Conservation (phyloP, 1,284 basidiomycete genomes). For the Somion occarium region DNA sequence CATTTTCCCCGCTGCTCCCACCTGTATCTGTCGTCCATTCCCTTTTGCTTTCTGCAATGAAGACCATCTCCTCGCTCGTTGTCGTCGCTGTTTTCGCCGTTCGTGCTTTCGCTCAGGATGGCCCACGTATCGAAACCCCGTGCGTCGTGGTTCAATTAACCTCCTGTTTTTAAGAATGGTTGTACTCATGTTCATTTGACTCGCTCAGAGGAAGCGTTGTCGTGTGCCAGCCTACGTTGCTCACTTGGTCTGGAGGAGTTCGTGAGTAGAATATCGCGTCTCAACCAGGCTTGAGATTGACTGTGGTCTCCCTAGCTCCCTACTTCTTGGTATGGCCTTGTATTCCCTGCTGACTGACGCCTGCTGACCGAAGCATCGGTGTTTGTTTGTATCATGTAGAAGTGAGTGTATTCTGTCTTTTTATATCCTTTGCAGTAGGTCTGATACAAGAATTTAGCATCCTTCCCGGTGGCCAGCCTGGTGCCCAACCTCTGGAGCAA, state of each 20-base stretch:
- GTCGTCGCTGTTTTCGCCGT: slow-evolving; percentile 19
- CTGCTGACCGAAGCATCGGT: no score
- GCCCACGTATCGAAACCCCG: slow-evolving; percentile 27
- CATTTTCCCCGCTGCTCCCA: slow-evolving; percentile 10
- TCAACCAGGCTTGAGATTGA: not conserved
- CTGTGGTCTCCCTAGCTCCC: slow-evolving; percentile 15
- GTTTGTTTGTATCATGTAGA: slow-evolving; percentile 9
- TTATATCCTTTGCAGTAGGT: not conserved
- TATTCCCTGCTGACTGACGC: not conserved
- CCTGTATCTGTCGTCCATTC: slow-evolving; percentile 4
- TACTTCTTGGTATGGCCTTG: slow-evolving; percentile 23
- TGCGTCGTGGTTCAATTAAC: slow-evolving; percentile 15
- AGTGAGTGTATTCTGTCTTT: slow-evolving; percentile 12
- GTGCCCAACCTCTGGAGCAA: slow-evolving; percentile 21
- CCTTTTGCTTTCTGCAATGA: slow-evolving; percentile 10
- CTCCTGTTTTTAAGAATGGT: not conserved
- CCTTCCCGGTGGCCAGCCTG: slow-evolving; percentile 19
- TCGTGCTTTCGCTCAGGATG: slow-evolving; percentile 18
- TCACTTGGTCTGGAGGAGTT: slow-evolving; percentile 23
- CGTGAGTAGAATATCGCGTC: slow-evolving; percentile 15
- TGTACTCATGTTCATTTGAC: not conserved
- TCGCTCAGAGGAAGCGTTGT: slow-evolving; percentile 17
- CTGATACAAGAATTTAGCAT: slow-evolving; percentile 15
- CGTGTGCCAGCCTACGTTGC: slow-evolving; percentile 23
- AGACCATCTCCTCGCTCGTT: slow-evolving; percentile 19